Conservation (phyloP, 1,284 basidiomycete genomes). For the Cutaneotrichosporon mucoides region DNA sequence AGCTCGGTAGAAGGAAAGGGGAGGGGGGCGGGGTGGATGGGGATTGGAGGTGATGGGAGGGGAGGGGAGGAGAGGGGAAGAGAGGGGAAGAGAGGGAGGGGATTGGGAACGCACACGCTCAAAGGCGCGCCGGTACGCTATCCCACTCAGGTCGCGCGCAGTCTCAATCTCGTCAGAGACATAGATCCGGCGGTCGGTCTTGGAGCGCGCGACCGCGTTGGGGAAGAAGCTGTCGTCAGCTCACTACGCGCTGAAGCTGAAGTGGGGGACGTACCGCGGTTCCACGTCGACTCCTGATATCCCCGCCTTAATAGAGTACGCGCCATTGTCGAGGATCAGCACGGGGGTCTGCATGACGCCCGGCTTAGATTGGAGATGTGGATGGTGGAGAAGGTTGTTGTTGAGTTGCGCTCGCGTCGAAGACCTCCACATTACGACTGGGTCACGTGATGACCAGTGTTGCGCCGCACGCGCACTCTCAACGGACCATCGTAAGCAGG, state of each 20-base stretch:
- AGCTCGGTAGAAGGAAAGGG: constrained; percentile 9
- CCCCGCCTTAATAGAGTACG: constrained; percentile 72
- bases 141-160: constrained; percentile 70
- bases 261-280: constrained; percentile 31
- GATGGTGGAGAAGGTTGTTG: no score
- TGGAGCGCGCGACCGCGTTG: constrained; percentile 75
- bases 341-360: constrained; percentile 40
- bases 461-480: no score
- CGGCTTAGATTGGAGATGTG: no score
- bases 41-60: no score
- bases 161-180: constrained; percentile 72
- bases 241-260: neutral
- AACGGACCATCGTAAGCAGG: no score
- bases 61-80: no score
- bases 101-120: constrained; percentile 69
- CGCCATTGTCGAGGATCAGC: constrained; percentile 81
- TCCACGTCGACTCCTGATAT: constrained; percentile 46
- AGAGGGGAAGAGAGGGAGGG: no score
- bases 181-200: constrained; percentile 70
- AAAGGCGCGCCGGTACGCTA: constrained; percentile 76
- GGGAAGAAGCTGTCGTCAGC: constrained; percentile 58
- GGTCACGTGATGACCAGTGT: no score
- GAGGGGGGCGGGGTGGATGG: no score
- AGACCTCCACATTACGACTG: no score
- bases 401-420: no score